Base-by-base conservation (phyloP, 2,329 filamentous ascomycete genomes). In the Aspergillus phoenicis region DNA sequence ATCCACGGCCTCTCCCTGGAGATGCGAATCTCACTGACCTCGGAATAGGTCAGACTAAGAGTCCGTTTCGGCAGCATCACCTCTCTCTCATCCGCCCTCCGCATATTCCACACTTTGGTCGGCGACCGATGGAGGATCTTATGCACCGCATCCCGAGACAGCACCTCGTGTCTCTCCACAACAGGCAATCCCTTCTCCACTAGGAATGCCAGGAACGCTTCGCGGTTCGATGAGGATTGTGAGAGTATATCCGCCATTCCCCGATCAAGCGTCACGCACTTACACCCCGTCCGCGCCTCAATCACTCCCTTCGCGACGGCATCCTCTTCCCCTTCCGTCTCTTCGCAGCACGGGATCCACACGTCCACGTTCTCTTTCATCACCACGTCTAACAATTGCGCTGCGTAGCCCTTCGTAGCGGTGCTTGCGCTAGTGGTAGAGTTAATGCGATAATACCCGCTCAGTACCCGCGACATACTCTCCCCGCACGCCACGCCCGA, bases 341-440 rank as follows among this genome's bases (percentile, higher is more conserved):
- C 86, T n/a, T 86, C 87, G 0, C 89, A 91, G 67, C 89, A 91
- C 20, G 86, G 87, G 3, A 93, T 85, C 89, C 90, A 93, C 3
- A 93, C 75, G 59, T 91, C 84, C 4, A 91, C 82, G 0, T 82
- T 79, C 64, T 93, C 88, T 0, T 76, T 72, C 5, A 80, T 71
- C 43, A 91, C 80, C 26, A 92, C 81, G 8, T 84, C 75, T 1
- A 90, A 71, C 3, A 93, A 73, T 0, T 78, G 77, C 13, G 81
- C 75, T 13, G 85, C 80, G 67, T 93, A 91, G 1, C 75, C 74
- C 17, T 81, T 77, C 64, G 70, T 77, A 33, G 22, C 13, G 17
- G 13, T 8, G 13, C 39, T n/a, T 3, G 39, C 39, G 20, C 39
- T n/a, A 20, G 39, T 43, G 15, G 39, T 20, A 39, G 71, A 20